Evolutionary conservation across 1,284 basidiomycete genomes (phyloP).

Genomic region (Puccinia sorghi): DNA sequence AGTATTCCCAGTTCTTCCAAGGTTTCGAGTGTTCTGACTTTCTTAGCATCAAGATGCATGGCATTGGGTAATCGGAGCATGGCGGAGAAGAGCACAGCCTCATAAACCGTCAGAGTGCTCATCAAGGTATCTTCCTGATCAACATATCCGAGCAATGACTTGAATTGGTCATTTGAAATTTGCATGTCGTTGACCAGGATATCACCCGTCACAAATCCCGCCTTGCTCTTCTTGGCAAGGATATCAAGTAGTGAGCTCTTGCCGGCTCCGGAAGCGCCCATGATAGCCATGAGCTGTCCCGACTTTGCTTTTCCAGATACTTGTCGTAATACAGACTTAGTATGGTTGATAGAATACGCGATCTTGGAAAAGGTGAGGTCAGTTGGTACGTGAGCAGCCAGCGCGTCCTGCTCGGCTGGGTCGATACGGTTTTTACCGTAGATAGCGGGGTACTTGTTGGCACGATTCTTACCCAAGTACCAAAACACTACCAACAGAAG

Average conservation of each 20-base stretch:
- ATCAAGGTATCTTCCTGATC: slow-evolving; percentile 98
- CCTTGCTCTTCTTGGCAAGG: slow-evolving; percentile 82
- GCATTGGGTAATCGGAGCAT: slow-evolving; percentile 83
- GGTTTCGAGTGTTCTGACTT: slow-evolving; percentile 88
- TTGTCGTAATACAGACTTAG: slow-evolving; percentile 71
- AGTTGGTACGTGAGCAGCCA: slow-evolving; percentile 90
- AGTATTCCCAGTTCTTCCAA: slow-evolving; percentile 93
- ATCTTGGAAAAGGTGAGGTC: slow-evolving; percentile 83
- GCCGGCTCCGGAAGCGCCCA: slow-evolving; percentile 94
- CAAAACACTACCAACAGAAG: slow-evolving; percentile 67
- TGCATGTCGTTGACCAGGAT: slow-evolving; percentile 82
- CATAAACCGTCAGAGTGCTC: slow-evolving; percentile 93
- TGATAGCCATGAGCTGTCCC: slow-evolving; percentile 87
- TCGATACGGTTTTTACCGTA: slow-evolving; percentile 76
- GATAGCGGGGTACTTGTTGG: slow-evolving; percentile 62
- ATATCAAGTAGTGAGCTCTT: slow-evolving; percentile 97
- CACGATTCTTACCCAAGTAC: slow-evolving; percentile 76
- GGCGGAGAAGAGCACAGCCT: slow-evolving; percentile 92
- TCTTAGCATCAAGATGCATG: slow-evolving; percentile 92
- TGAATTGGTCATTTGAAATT: slow-evolving; percentile 74
- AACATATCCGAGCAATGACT: slow-evolving; percentile 85
- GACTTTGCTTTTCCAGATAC: slow-evolving; percentile 81
- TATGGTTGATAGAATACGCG: slow-evolving; percentile 69
- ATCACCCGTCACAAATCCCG: slow-evolving; percentile 72
- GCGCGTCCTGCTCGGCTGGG: slow-evolving; percentile 74